phyloP scores from a whole-genome alignment of 1,139 yeast genomes.

The Suhomyces bribrorum region DNA sequence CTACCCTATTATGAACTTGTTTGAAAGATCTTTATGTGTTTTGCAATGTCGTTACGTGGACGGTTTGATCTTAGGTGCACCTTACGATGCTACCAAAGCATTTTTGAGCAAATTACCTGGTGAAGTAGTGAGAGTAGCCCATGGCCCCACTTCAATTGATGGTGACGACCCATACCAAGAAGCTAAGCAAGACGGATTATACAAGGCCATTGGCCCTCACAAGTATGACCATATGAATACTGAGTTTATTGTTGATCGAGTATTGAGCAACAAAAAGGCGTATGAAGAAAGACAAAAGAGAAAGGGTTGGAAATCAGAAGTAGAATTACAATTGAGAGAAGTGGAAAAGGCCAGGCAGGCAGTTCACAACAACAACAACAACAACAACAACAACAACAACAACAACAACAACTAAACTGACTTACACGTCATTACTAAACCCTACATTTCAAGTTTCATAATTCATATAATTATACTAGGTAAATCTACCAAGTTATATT shows the following conservation, averaged over 20 bases:
- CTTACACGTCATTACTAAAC: neutral
- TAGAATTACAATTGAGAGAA: constrained; percentile 32
- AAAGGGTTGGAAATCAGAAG: constrained; percentile 71
- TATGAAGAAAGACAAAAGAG: constrained; percentile 78
- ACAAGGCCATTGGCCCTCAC: constrained; percentile 52
- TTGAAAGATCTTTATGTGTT: constrained; percentile 84
- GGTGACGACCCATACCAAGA: constrained; percentile 45
- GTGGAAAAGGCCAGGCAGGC: constrained; percentile 17
- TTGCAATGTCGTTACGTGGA: constrained; percentile 86
- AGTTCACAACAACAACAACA: neutral
- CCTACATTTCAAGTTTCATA: neutral
- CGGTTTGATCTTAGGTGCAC: constrained; percentile 70
- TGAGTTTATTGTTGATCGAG: constrained; percentile 66
- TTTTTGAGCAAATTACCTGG: constrained; percentile 44
- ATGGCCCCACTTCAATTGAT: constrained; percentile 58
- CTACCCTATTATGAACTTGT: constrained; percentile 83
- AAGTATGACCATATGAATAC: constrained; percentile 62
- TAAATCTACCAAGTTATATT: no score
- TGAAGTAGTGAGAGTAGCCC: constrained; percentile 50
- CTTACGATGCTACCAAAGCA: constrained; percentile 47
- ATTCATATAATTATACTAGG: constrained; percentile 1
- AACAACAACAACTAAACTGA: neutral
- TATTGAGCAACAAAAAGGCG: constrained; percentile 60
- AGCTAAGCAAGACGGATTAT: constrained; percentile 38
- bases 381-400: no score